Percentiles rank a stretch among this genome's conserved stretches.
phyloP scores from a whole-genome alignment of 768 basidiomycete species.

The Coprinopsis cinerea region DNA sequence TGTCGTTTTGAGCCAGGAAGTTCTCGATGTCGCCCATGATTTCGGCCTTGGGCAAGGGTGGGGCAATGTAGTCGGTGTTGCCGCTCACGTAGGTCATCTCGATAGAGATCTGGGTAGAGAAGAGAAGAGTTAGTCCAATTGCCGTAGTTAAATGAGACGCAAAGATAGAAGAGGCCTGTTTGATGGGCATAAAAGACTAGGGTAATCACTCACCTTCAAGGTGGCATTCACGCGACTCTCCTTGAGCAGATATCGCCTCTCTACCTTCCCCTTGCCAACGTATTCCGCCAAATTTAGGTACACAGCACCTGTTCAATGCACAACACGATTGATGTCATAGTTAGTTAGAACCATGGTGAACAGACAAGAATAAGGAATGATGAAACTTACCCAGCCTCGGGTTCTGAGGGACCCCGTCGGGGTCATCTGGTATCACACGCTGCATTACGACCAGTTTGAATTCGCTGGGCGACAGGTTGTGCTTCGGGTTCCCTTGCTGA shows the following conservation, averaged over 20 bases:
- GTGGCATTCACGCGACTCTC: constrained; percentile 79
- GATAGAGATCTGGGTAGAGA: constrained; percentile 45
- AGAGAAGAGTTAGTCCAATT: no score
- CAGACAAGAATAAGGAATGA: not conserved
- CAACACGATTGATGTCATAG: not conserved
- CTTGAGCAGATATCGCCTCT: constrained; percentile 59
- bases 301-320: constrained; percentile 26
- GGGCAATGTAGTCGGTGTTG: constrained; percentile 50
- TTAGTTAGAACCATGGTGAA: not conserved
- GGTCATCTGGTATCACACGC: constrained; percentile 52
- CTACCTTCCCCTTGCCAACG: constrained; percentile 51
- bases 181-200: no score
- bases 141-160: no score
- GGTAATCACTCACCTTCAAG: constrained; percentile 48
- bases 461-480: constrained; percentile 47
- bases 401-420: constrained; percentile 44
- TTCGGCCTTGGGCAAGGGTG: constrained; percentile 66
- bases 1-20: constrained; percentile 48
- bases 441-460: constrained; percentile 65
- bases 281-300: constrained; percentile 75
- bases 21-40: constrained; percentile 64
- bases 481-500: constrained; percentile 1
- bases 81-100: constrained; percentile 49
- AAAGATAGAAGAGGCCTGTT: not conserved
- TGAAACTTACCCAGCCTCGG: constrained; percentile 45